phyloP scores from a whole-genome alignment of 2,329 filamentous ascomycete species.

The Alternaria burnsii region DNA sequence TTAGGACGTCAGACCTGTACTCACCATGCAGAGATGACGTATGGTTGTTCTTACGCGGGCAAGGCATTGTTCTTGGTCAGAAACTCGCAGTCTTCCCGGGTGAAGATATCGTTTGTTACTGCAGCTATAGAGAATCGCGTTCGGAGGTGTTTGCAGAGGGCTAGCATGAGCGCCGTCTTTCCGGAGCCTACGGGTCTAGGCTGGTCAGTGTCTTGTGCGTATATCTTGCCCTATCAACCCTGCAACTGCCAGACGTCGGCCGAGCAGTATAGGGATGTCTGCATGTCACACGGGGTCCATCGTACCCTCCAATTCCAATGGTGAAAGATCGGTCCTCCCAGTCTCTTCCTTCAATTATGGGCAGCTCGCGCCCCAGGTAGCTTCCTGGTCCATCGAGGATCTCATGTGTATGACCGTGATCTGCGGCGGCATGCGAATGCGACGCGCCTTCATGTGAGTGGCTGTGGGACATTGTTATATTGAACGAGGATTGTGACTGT shows the following conservation, averaged over 20 bases:
- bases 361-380: conserved; percentile 90
- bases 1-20: background rate
- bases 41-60: conserved; percentile 61
- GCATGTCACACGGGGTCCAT: conserved; percentile 16
- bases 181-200: conserved; percentile 90
- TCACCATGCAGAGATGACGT: background rate
- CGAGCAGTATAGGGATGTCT: background rate
- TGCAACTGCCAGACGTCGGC: background rate
- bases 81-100: conserved; percentile 96
- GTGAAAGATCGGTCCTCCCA: conserved; percentile 94
- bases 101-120: conserved; percentile 99
- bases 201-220: conserved; percentile 17
- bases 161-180: conserved; percentile 96
- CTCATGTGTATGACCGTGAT: conserved; percentile 95
- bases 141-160: conserved; percentile 85
- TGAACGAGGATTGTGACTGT: background rate
- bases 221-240: conserved; percentile 7
- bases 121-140: conserved; percentile 85
- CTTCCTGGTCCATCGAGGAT: conserved; percentile 93
- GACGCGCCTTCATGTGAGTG: conserved; percentile 53
- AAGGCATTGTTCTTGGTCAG: conserved; percentile 87
- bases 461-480: conserved; percentile 39
- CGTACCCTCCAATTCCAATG: conserved; percentile 95
- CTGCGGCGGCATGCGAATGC: conserved; percentile 61
- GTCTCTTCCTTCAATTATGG: conserved; percentile 84